Percentiles rank a stretch among this genome's conserved stretches.
Conservation (phyloP, 225 moss, liverwort and hornwort species). For the Straminergon stramineum region DNA sequence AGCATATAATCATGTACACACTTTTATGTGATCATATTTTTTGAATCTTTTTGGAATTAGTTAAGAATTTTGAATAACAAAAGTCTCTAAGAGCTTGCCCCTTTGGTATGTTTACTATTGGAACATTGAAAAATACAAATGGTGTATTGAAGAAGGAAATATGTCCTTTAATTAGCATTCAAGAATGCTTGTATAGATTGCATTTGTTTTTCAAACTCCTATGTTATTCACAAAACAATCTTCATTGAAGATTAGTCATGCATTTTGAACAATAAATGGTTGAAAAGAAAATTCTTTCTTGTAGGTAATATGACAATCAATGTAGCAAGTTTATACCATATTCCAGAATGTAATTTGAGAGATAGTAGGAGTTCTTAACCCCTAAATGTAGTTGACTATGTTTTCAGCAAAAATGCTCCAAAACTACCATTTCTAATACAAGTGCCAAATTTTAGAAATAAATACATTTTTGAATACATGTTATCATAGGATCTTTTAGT, state of each 20-base stretch:
- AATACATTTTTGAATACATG: too few relatives aligned
- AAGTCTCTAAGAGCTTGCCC: too few relatives aligned
- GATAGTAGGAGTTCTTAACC: background rate
- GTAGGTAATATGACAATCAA: background rate
- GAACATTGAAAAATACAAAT: too few relatives aligned
- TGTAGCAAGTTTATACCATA: background rate
- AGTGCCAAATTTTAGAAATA: too few relatives aligned
- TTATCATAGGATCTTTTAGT: too few relatives aligned
- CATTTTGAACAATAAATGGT: background rate
- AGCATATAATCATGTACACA: too few relatives aligned
- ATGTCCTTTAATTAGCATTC: fast-evolving
- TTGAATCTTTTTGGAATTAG: background rate
- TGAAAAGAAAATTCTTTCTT: too few relatives aligned
- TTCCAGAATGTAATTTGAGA: background rate
- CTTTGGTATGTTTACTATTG: too few relatives aligned
- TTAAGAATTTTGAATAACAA: background rate
- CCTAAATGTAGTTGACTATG: too few relatives aligned
- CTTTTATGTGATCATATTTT: too few relatives aligned
- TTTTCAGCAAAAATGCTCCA: too few relatives aligned
- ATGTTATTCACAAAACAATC: fast-evolving
- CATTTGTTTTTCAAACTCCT: background rate
- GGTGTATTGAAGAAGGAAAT: background rate
- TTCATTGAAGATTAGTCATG: fast-evolving
- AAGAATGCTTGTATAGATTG: background rate
- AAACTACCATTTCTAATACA: too few relatives aligned